A percentile compares a stretch with the other conserved stretches of the same genome.
These are phyloP conservation scores for Sordariomycetes sp. DNA, from an alignment of 2,329 filamentous ascomycete species.

Conservation along the genomic window DNA sequence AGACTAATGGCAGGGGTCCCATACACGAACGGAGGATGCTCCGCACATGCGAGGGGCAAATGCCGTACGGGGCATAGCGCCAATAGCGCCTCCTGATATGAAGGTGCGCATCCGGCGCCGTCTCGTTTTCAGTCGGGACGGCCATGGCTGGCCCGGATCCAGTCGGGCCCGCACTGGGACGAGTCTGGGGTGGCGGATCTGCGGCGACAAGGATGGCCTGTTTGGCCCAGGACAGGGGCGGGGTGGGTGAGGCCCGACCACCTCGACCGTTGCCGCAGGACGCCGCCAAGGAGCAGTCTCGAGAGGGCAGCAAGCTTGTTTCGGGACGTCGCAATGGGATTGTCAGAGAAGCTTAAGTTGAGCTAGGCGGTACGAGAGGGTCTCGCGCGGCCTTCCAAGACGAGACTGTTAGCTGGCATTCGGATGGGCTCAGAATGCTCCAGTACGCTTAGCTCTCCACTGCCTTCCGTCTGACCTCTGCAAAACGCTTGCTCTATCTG, in stretches of 20 bases:
- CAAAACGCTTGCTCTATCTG: background rate
- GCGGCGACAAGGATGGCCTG: background rate
- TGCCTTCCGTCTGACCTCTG: too few species aligned
- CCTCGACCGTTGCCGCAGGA: background rate
- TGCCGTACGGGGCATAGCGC: background rate
- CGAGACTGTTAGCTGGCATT: too few species aligned
- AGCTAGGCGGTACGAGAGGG: background rate
- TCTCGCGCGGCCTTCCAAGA: too few species aligned
- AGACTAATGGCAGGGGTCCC: background rate
- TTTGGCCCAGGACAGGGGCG: background rate
- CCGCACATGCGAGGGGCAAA: background rate
- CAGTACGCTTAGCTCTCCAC: too few species aligned
- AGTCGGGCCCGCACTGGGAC: background rate
- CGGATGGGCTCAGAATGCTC: too few species aligned
- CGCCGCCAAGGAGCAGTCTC: background rate
- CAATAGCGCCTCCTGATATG: conserved; percentile 2
- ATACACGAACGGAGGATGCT: background rate
- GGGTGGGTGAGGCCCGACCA: background rate
- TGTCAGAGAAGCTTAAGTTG: background rate
- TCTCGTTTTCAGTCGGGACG: background rate
- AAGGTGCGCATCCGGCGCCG: background rate
- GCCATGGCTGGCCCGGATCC: background rate
- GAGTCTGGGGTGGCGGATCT: background rate
- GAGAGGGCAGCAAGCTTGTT: background rate
- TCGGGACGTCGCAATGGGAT: background rate